These are phyloP conservation scores for Salix brachista DNA, from an alignment of 345 rosid species.

Conservation along the genomic window DNA sequence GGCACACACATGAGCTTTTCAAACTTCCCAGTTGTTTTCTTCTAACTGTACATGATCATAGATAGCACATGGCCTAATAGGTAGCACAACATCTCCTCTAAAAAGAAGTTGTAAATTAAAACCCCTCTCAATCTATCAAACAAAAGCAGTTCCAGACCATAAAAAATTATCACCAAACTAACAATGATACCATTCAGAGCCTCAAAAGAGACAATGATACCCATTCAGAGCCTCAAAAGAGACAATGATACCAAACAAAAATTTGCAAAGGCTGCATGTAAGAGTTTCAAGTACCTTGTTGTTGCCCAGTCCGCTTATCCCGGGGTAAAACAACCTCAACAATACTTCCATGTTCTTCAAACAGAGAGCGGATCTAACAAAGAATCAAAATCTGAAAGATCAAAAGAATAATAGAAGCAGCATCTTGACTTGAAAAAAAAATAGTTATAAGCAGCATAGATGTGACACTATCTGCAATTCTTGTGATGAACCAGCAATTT, in stretches of 20 bases:
- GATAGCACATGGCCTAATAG: too few species aligned
- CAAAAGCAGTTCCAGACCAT: too few species aligned
- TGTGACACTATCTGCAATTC: not conserved
- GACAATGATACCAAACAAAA: not conserved
- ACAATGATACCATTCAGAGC: not conserved
- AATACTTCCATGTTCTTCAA: constrained; percentile 66
- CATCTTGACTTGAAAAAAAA: not conserved
- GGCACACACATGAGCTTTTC: too few species aligned
- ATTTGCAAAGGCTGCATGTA: not conserved
- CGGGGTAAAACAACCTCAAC: constrained; percentile 59
- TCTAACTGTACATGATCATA: too few species aligned
- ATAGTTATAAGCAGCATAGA: constrained; percentile 1
- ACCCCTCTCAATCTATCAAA: too few species aligned
- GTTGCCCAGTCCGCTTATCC: constrained; percentile 70
- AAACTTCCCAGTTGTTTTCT: too few species aligned
- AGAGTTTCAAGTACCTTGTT: constrained; percentile 44
- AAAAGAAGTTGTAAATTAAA: too few species aligned
- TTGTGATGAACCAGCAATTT: not conserved
- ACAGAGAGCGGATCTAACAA: constrained; percentile 59
- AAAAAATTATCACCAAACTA: not conserved
- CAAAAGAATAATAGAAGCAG: not conserved
- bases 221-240: not conserved
- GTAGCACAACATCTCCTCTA: too few species aligned
- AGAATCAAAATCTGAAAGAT: constrained; percentile 12
- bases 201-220: not conserved